Percentiles rank a stretch among this genome's conserved stretches.
These are phyloP conservation scores for Leccinum obscurum DNA, from an alignment of 768 basidiomycete genomes.

Conservation along the genomic window DNA sequence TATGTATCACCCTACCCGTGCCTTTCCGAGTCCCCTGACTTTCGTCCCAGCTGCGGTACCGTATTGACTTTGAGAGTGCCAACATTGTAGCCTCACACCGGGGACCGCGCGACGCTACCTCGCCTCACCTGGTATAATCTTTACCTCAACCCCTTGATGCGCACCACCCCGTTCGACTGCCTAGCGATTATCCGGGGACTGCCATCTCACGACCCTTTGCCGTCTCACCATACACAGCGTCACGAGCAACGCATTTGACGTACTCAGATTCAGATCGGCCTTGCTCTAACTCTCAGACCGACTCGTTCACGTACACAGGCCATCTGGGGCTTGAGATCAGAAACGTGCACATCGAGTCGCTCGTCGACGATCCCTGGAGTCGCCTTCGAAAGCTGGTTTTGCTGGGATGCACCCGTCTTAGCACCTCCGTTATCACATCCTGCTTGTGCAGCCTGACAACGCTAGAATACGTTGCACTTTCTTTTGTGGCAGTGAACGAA, in stretches of 20 bases:
- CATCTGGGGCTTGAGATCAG: constrained; percentile 40
- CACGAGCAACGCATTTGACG: constrained; percentile 38
- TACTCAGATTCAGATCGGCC: constrained; percentile 24
- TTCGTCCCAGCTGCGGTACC: constrained; percentile 9
- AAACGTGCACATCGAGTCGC: constrained; percentile 34
- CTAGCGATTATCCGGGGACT: constrained; percentile 28
- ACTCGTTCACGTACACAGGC: constrained; percentile 36
- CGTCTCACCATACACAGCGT: constrained; percentile 34
- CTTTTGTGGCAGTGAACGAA: constrained; percentile 37
- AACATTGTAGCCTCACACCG: constrained; percentile 19
- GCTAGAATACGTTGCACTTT: constrained; percentile 39
- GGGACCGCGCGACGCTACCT: not conserved
- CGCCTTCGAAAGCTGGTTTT: constrained; percentile 36
- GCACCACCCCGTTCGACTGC: constrained; percentile 32
- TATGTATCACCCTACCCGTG: not conserved
- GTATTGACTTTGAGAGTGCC: constrained; percentile 35
- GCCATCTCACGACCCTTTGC: constrained; percentile 27
- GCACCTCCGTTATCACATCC: constrained; percentile 28
- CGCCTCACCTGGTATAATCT: constrained; percentile 35
- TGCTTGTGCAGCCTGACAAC: constrained; percentile 28
- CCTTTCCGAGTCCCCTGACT: constrained; percentile 5
- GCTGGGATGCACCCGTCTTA: constrained; percentile 36
- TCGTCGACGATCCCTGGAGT: constrained; percentile 22
- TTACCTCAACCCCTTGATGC: constrained; percentile 31
- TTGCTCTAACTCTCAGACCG: constrained; percentile 31